Percentiles rank a stretch among this genome's conserved stretches.
Evolutionary conservation across 108 stramenopile genomes (phyloP).

Genomic region (Licmophora abbreviata): DNA sequence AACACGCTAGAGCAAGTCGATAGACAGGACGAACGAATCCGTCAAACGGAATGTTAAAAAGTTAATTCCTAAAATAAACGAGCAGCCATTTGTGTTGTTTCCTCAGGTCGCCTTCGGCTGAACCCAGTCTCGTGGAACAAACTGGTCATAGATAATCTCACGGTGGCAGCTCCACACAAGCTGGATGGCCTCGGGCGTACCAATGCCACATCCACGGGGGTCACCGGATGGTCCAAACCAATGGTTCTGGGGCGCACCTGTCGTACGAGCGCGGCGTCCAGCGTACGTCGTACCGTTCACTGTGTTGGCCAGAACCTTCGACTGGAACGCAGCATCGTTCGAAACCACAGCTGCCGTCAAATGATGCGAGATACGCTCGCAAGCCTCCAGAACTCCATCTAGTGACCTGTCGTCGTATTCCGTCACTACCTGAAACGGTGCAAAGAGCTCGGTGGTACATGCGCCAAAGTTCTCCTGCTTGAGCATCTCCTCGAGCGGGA

Average conservation of each 20-base stretch:
- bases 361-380: constrained; percentile 92
- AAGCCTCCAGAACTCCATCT: constrained; percentile 69
- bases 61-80: too few relatives aligned
- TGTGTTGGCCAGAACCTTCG: constrained; percentile 80
- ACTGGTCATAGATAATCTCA: constrained; percentile 88
- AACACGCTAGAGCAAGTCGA: too few relatives aligned
- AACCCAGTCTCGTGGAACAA: constrained; percentile 62
- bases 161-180: constrained; percentile 96
- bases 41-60: too few relatives aligned
- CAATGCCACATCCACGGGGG: constrained; percentile 87
- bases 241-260: constrained; percentile 98
- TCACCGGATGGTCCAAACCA: constrained; percentile 97
- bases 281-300: constrained; percentile 98
- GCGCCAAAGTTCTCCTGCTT: constrained; percentile 71
- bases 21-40: too few relatives aligned
- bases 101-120: constrained; percentile 44
- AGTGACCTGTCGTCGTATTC: constrained; percentile 74
- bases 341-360: constrained; percentile 96
- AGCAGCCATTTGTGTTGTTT: too few relatives aligned
- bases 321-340: constrained; percentile 82
- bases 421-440: constrained; percentile 93
- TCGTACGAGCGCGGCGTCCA: constrained; percentile 94
- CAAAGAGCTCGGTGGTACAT: constrained; percentile 91
- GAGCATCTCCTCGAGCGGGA: constrained; percentile 88
- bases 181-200: constrained; percentile 95